Conservation (phyloP, 2,329 filamentous ascomycete genomes). For the Cryphonectria radicalis region DNA sequence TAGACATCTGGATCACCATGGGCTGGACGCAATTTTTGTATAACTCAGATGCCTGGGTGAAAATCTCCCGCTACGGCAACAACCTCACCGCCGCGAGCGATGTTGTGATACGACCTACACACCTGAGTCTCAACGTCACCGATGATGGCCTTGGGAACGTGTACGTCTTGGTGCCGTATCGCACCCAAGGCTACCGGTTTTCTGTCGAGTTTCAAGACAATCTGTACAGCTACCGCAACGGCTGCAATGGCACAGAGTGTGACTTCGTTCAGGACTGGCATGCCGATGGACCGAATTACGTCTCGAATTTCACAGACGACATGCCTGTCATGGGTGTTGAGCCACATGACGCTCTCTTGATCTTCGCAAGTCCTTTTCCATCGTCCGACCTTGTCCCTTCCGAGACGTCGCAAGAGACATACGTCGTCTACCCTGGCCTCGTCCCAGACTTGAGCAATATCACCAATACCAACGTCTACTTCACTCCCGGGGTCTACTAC, state of each 20-base stretch:
- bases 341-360: constrained; percentile 38
- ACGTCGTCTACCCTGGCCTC: constrained; percentile 33
- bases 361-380: constrained; percentile 40
- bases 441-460: constrained; percentile 32
- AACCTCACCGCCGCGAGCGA: constrained; percentile 31
- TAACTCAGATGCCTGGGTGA: constrained; percentile 34
- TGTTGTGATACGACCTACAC: constrained; percentile 38
- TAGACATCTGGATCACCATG: constrained; percentile 39
- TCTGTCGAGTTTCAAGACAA: constrained; percentile 41
- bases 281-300: constrained; percentile 33
- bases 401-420: constrained; percentile 26
- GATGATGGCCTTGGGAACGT: constrained; percentile 32
- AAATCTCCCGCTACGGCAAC: constrained; percentile 32
- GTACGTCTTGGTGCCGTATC: constrained; percentile 37
- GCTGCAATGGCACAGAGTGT: constrained; percentile 6
- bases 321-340: constrained; percentile 35
- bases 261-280: constrained; percentile 25
- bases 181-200: constrained; percentile 35
- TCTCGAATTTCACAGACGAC: constrained; percentile 30
- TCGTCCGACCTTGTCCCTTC: constrained; percentile 31
- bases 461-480: constrained; percentile 33
- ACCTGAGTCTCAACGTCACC: constrained; percentile 33
- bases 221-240: constrained; percentile 36
- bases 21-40: constrained; percentile 42
- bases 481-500: constrained; percentile 40